Base-by-base conservation (phyloP, 805 yeast species). In the Starmerella cellae region DNA sequence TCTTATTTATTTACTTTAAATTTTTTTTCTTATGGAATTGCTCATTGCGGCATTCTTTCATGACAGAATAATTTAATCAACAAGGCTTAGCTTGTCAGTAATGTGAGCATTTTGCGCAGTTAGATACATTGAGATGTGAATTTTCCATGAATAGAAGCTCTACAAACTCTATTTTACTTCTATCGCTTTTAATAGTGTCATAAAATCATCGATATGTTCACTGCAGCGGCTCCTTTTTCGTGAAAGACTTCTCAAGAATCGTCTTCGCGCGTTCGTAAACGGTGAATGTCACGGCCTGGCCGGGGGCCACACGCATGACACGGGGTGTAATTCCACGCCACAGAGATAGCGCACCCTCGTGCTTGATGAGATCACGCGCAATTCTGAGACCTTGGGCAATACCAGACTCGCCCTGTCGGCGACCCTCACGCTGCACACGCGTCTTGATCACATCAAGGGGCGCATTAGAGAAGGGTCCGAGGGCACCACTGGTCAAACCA, bases 261-360 rank as follows among this genome's bases (percentile, higher is more conserved):
- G 70, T 74, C 63, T 85, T 80, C 60, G 84, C 81, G 59, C 70
- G 79, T 67, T 88, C 98, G 64, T 88, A 88, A 35, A 91, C 95
- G 6, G 97, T 91, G 67, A 88, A 88, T 16, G 96, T 91, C 44
- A 88, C 97, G 43, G 97, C 96, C 67, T 88, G 98, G 48, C 98
- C 98, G 20, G 98, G 96, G 11, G 98, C 98, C 40, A 88, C 98
- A 67, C 98, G 80, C 94, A 88, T 87, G 54, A 88, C 88, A 68
- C 98, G 79, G 55, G 98, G 98, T 20, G 96, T 85, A 60, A 88
- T 88, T 67, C 98, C 98, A 61, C 88, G 83, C 70, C 88, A 88
- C 61, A 88, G 73, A 33, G 95, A 93, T 42, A 73, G 70, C 52
- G 77, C 67, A 53, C 98, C 98, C 65, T 85, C 95, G 67, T 84